A percentile compares a stretch with the other conserved stretches of the same genome.
Evolutionary conservation across 768 basidiomycete genomes (phyloP).

Genomic region (Tremella fuciformis): DNA sequence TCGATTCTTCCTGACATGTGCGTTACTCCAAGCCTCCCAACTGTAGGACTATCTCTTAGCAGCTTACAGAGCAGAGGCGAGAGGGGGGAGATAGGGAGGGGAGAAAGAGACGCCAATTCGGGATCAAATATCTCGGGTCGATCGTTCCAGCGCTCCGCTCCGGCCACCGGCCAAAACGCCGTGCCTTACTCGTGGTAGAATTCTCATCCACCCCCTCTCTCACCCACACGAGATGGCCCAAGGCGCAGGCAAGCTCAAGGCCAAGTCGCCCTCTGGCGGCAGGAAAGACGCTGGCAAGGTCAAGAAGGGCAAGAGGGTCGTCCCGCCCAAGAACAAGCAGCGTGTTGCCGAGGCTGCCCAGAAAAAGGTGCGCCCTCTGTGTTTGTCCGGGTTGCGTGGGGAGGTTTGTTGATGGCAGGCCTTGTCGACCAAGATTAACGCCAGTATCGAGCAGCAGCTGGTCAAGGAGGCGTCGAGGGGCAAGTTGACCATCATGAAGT

Average conservation of each 20-base stretch:
- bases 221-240: conserved; percentile 23
- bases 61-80: too few relatives aligned
- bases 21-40: too few relatives aligned
- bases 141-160: too few relatives aligned
- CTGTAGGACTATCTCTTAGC: too few relatives aligned
- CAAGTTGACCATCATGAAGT: conserved; percentile 87
- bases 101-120: too few relatives aligned
- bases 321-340: conserved; percentile 75
- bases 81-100: too few relatives aligned
- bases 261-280: conserved; percentile 9
- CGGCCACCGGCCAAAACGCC: too few relatives aligned
- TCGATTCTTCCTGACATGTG: too few relatives aligned
- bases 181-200: background rate
- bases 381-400: background rate
- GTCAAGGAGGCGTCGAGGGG: conserved; percentile 82
- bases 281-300: conserved; percentile 64
- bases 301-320: conserved; percentile 74
- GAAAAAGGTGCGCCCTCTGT: conserved; percentile 61
- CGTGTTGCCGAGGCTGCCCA: conserved; percentile 72
- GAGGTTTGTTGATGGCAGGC: conserved; percentile 28
- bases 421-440: conserved; percentile 85
- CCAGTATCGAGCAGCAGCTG: conserved; percentile 87
- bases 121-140: too few relatives aligned
- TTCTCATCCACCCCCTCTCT: conserved; percentile 2
- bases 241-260: conserved; percentile 13